Evolutionary conservation across 1,139 yeast genomes (phyloP), one percentile per base, ranked within the genome.

Genomic region (Sugiyamaella paludigena): DNA sequence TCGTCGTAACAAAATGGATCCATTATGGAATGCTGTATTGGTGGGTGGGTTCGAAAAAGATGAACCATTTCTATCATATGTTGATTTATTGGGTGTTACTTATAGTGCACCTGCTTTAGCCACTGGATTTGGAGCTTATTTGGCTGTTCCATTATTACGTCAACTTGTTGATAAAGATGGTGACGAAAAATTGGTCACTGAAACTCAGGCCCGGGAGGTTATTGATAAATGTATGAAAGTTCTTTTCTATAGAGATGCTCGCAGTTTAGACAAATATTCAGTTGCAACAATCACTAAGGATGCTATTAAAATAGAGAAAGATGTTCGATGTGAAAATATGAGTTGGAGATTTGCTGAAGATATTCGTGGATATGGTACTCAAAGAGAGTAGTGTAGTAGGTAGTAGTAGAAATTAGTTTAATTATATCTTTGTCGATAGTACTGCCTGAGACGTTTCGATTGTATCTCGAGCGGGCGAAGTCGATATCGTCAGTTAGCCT

Each of bases 81-180:
- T 89, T 42, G 97, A 94, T 67, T 75, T 94, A 55, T 77, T 89
- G 51, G 99, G 99, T 41, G 96, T 91, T 16, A 80, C 95, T 0
- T 94, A 87, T 68, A 79, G 87, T 7, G 78, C 98, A 0, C 95
- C 96, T 31, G 78, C 95, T 2, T 73, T 94, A 54, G 96, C 98
- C 43, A 91, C 98, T 1, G 99, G 99, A 1, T 92, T 91, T 68
- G 99, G 98, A 50, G 84, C 95, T 10, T 92, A 94, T 68, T 76
- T 94, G 68, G 98, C 98, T 3, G 72, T 89, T 39, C 99, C 99
- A 32, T 73, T 94, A 58, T 77, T 94, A 67, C 84, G 99, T 72
- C 82, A 86, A 65, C 76, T 84, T 53, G 87, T 86, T 43, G 95
- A 91, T 51, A 73, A 75, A 40, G 97, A 91, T 58, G 82, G 78